Base-by-base conservation (phyloP, 108 stramenopile genomes). In the Nitzschia inconspicua region DNA sequence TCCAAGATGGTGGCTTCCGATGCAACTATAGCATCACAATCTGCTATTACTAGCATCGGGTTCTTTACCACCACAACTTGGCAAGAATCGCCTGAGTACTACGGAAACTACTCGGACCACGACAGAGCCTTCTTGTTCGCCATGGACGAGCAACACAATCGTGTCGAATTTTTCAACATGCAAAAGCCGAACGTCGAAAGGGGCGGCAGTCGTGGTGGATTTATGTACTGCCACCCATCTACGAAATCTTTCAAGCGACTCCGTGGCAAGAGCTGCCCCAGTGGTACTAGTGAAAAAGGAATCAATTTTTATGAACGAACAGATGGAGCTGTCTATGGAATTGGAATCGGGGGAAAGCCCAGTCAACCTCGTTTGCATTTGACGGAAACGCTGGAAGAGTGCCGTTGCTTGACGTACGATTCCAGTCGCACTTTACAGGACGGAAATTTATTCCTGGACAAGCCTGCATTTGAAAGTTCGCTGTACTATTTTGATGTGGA, bases 11-110 rank as follows among this genome's bases (percentile, higher is more conserved):
- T 29, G 41, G 31, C 19, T 11, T 14, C n/a, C 25, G n/a, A 18
- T 19, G 14, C 1, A 1, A 34, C 22, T 14, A 60, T 31, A 42
- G 41, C 20, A 22, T 4, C 7, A 24, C 25, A 27, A 35, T 24
- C 32, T 4, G 32, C 54, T 13, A 59, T 43, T 5, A 78, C 75
- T 4, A 63, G 66, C 20, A 51, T 85, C 32, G 84, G 80, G 2
- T 79, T 77, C 60, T 82, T 69, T 43, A 77, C 78, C 1, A 65
- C 76, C 3, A 67, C 75, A 3, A 53, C 75, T 3, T 85, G 84
- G 84, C 63, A 48, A 5, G 74, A 80, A 43, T 74, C 72, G 0
- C 19, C 52, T 8, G 24, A 28, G 29, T 51, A 44, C 29, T 59
- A 28, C 27, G 63, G 57, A 6, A 55, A 49, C 11, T 64, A 47